These are phyloP conservation scores for Dioscorea dumetorum DNA, from an alignment of 106 monocot species.

Conservation along the genomic window DNA sequence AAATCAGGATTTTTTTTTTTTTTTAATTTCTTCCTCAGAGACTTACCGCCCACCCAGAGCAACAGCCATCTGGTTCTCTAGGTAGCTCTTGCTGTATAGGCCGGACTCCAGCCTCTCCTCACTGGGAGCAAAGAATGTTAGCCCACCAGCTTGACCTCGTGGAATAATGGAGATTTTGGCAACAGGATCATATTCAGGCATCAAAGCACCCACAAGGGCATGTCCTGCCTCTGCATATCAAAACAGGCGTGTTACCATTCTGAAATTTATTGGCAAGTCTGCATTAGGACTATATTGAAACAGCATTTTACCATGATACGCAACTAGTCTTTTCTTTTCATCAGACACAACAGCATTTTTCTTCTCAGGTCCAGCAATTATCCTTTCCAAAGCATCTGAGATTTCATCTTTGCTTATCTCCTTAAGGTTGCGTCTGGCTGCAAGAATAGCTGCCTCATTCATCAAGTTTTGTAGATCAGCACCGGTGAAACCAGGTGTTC, in stretches of 20 bases:
- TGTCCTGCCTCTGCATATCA: constrained; percentile 84
- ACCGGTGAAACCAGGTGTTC: constrained; percentile 97
- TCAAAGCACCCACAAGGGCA: constrained; percentile 94
- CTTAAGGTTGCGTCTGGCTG: constrained; percentile 90
- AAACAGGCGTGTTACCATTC: not conserved
- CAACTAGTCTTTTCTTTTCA: constrained; percentile 90
- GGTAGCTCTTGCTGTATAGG: constrained; percentile 90
- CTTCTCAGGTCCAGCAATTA: constrained; percentile 99
- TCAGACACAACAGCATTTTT: constrained; percentile 99
- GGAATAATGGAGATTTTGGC: constrained; percentile 99
- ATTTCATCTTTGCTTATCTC: constrained; percentile 99
- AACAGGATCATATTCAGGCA: constrained; percentile 99
- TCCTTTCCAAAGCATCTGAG: constrained; percentile 91
- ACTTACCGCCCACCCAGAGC: constrained; percentile 95
- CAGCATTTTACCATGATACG: constrained; percentile 71
- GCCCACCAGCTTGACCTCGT: constrained; percentile 93
- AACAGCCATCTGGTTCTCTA: constrained; percentile 98
- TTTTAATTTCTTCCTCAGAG: not conserved
- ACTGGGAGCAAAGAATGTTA: constrained; percentile 98
- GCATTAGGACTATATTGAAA: not conserved
- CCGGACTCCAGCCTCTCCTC: constrained; percentile 98
- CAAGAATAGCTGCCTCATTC: constrained; percentile 99
- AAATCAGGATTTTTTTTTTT: too few relatives aligned
- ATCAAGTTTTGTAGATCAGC: constrained; percentile 98
- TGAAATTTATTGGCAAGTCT: not conserved